Conservation (phyloP, 495 filamentous ascomycete species). For the Penicillium malachiteum region DNA sequence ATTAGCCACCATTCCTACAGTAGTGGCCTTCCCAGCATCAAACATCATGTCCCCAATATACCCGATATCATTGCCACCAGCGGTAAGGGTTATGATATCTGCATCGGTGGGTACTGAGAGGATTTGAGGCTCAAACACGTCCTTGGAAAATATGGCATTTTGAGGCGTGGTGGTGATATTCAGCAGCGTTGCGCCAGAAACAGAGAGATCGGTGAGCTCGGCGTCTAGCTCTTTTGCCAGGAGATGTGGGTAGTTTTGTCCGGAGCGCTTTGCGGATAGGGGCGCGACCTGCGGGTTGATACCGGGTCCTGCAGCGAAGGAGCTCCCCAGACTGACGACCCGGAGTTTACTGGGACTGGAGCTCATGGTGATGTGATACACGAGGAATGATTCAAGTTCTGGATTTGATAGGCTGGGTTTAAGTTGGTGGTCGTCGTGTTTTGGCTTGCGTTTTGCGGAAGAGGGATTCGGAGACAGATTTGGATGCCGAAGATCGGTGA, state of each 20-base stretch:
- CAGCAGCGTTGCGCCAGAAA: constrained; percentile 43
- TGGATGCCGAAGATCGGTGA: background rate
- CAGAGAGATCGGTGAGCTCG: constrained; percentile 39
- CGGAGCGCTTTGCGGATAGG: constrained; percentile 33
- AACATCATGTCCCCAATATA: constrained; percentile 42
- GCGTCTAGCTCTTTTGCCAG: constrained; percentile 32
- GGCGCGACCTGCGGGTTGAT: constrained; percentile 36
- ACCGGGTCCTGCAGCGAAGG: constrained; percentile 47
- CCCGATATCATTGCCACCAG: constrained; percentile 46
- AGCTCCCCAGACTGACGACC: constrained; percentile 29
- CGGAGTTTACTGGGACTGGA: constrained; percentile 5
- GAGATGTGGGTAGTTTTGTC: constrained; percentile 42
- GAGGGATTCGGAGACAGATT: background rate
- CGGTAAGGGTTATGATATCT: constrained; percentile 41
- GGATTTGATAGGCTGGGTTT: background rate
- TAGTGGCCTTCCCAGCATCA: constrained; percentile 20
- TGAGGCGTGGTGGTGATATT: constrained; percentile 41
- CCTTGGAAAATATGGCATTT: constrained; percentile 13
- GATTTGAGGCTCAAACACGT: constrained; percentile 38
- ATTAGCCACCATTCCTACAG: background rate
- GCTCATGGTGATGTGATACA: background rate
- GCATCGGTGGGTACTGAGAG: constrained; percentile 30
- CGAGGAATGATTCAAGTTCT: background rate
- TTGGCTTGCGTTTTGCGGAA: background rate
- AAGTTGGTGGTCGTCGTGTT: background rate